Evolutionary conservation across 352 stramenopile genomes (phyloP), one percentile per base, ranked within the genome.

Genomic region (Pythium grandisporangium): DNA sequence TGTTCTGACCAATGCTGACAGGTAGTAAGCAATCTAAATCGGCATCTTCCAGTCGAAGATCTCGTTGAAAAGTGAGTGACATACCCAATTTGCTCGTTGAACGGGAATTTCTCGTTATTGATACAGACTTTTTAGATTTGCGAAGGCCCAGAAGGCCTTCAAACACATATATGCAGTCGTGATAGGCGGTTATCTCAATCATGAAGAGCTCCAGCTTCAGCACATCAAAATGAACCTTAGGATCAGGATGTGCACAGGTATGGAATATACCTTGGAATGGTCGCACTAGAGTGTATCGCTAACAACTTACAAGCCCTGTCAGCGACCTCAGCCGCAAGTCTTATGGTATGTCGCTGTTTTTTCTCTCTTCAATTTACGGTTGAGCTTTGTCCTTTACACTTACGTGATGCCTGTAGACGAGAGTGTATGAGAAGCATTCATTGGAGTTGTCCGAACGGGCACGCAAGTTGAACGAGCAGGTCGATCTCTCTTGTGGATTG

Each of bases 61-160:
- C 66, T 71, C 10, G 51, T 81, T 30, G 55, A 81, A 5, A 79
- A 68, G 72, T 66, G 29, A 14, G 55, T 8, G 13, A 6, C 6
- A 7, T 19, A 43, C 14, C 6, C n/a, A 6, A 12, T 34, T n/a
- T 42, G 48, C 36, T 22, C 47, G n/a, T 20, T 10, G 29, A n/a
- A 12, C 14, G n/a, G n/a, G 24, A 33, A 25, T 36, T 44, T 4
- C 19, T 21, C 24, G 13, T 21, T 4, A 12, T 26, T 8, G 13
- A 11, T 50, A 37, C 14, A 14, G 27, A 14, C 8, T 14, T 8
- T 32, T 14, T 32, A 32, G 27, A 32, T 32, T 84, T 8, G 40
- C 66, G 34, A 74, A 66, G n/a, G 68, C 65, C 6, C 58, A 81
- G 16, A 84, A 84, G 14, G 66, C 58, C 16, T 87, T 87, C 54